These are phyloP conservation scores for Rubus parviflorus DNA, from an alignment of 306 rosid genomes.

Conservation along the genomic window DNA sequence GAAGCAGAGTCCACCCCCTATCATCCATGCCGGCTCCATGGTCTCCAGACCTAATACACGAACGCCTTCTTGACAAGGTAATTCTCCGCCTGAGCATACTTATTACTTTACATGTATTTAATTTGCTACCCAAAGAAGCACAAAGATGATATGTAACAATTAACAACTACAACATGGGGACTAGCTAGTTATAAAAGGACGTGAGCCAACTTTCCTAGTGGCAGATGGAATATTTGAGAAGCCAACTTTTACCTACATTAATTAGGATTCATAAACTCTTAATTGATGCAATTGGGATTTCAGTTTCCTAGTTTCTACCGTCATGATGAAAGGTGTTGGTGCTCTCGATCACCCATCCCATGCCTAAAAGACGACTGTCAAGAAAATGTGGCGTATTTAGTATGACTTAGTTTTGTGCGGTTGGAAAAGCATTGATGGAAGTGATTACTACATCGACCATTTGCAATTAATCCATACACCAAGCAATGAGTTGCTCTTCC, in stretches of 20 bases:
- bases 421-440: too few relatives aligned
- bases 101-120: background rate
- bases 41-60: slow-evolving; percentile 35
- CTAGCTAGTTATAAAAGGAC: background rate
- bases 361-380: too few relatives aligned
- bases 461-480: too few relatives aligned
- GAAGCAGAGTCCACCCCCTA: slow-evolving; percentile 85
- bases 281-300: background rate
- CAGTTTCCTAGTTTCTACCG: too few relatives aligned
- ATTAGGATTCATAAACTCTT: background rate
- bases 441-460: too few relatives aligned
- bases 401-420: too few relatives aligned
- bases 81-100: slow-evolving; percentile 26
- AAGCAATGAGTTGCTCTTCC: too few relatives aligned
- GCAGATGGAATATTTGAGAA: background rate
- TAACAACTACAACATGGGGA: background rate
- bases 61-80: slow-evolving; percentile 55
- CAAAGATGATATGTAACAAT: too few relatives aligned
- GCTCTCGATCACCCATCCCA: too few relatives aligned
- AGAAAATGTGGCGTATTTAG: too few relatives aligned
- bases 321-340: too few relatives aligned
- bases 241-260: background rate
- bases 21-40: slow-evolving; percentile 48
- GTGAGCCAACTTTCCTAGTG: background rate
- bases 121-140: background rate